Evolutionary conservation across 2,329 filamentous ascomycete species (phyloP).

Genomic region (Colletotrichum coccodes): DNA sequence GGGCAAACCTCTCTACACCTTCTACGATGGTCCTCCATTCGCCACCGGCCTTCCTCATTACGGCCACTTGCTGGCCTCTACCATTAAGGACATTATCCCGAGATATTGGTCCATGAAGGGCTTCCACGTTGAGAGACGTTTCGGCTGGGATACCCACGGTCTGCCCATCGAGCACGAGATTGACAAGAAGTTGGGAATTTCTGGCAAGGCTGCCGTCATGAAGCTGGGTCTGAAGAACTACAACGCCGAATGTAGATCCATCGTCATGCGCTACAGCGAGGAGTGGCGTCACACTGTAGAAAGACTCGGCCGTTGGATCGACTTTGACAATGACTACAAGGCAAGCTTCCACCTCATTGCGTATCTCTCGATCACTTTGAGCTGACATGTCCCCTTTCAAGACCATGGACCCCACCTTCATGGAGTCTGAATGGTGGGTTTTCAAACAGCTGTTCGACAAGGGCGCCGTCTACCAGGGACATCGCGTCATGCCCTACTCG

Average conservation of each 20-base stretch:
- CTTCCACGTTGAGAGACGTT: constrained; percentile 88
- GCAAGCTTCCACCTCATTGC: constrained; percentile 46
- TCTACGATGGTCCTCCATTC: constrained; percentile 90
- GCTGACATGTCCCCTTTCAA: constrained; percentile 43
- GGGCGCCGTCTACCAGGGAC: constrained; percentile 87
- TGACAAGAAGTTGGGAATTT: constrained; percentile 93
- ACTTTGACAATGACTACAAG: constrained; percentile 98
- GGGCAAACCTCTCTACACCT: constrained; percentile 86
- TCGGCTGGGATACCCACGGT: constrained; percentile 95
- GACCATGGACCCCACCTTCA: constrained; percentile 95
- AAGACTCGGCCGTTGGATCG: constrained; percentile 92
- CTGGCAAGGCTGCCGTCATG: constrained; percentile 86
- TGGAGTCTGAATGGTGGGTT: constrained; percentile 97
- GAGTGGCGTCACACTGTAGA: constrained; percentile 94
- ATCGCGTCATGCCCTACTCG: constrained; percentile 95
- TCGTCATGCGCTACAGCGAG: constrained; percentile 88
- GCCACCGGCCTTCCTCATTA: constrained; percentile 77
- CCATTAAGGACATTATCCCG: constrained; percentile 97
- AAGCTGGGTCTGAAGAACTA: constrained; percentile 89
- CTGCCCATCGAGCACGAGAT: constrained; percentile 97
- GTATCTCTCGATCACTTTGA: neutral
- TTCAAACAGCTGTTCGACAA: constrained; percentile 95
- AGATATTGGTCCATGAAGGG: constrained; percentile 99
- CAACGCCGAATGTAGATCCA: constrained; percentile 90
- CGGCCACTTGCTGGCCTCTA: constrained; percentile 85